Evolutionary conservation across 768 basidiomycete genomes (phyloP), one percentile per base, ranked within the genome.

Genomic region (Auriscalpium microsporum): DNA sequence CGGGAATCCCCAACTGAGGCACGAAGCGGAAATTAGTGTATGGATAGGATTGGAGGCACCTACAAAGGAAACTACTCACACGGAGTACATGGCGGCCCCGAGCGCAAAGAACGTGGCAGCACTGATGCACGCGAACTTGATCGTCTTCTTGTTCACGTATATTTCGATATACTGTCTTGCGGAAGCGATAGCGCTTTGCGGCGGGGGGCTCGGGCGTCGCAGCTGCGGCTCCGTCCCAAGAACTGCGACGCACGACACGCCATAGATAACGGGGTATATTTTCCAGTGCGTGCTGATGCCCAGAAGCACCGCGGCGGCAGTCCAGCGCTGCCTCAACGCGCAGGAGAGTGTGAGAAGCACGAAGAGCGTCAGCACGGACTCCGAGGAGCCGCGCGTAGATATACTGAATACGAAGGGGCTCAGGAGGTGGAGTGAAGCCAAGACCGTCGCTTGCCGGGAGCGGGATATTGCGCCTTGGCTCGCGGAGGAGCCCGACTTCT

Each of bases 381-480:
- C 96, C 4, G 95, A 94, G 16, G 93, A 97, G 8, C 96, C 96
- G 16, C 96, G 85, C 0, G 96, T 98, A 8, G 94, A 96, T 63
- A 99, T 97, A 59, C 93, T 87, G 69, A 96, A 89, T 2, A 95
- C 87, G 62, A 99, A 79, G 0, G 96, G 96, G 71, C 94, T 97
- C 56, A 98, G 77, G 2, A 98, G 83, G 73, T 97, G 91, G 2
- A 87, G 64, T 0, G 81, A 72, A 37, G 81, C 79, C 61, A 82
- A 82, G n/a, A 83, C 61, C 1, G 79, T 76, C 6, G 87, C 84
- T 36, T 45, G 61, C 7, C 50, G 53, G 8, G 50, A 34, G 7
- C n/a, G 46, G 19, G 19, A 23, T 16, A 54, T 53, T 36, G 53
- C 51, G 14, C 16, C 13, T 47, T 33, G 17, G 42, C 28, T 28